Conservation (phyloP, 352 stramenopile genomes). For the Globisporangium parvum region DNA sequence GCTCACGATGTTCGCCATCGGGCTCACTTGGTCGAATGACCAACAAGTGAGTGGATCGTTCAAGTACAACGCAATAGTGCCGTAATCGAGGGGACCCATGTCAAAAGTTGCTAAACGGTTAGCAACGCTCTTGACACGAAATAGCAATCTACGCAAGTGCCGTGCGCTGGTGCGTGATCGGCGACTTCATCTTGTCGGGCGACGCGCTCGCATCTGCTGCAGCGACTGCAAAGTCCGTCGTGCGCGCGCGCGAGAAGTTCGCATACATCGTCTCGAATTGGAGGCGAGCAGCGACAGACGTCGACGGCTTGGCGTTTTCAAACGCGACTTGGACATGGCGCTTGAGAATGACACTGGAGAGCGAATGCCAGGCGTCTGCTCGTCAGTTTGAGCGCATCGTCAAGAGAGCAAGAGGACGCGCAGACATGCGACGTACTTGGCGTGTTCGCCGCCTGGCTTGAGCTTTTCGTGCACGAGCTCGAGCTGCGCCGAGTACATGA, state of each 20-base stretch:
- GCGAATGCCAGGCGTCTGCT: not conserved
- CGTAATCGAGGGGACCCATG: not conserved
- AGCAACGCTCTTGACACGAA: too few species aligned
- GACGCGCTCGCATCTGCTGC: constrained; percentile 36
- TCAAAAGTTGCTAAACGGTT: not conserved
- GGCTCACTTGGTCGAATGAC: not conserved
- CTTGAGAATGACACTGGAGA: constrained; percentile 41
- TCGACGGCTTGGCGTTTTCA: constrained; percentile 61
- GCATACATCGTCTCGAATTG: constrained; percentile 72
- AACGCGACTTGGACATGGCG: constrained; percentile 61
- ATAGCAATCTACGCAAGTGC: constrained; percentile 36
- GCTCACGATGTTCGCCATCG: constrained; percentile 79
- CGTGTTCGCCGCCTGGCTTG: constrained; percentile 51
- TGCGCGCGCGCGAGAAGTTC: constrained; percentile 60
- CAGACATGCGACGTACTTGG: constrained; percentile 23
- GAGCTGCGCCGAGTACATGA: constrained; percentile 93
- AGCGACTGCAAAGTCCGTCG: constrained; percentile 62
- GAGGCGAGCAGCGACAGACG: constrained; percentile 41
- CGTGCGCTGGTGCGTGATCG: constrained; percentile 59
- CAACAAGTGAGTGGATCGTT: not conserved
- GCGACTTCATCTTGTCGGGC: constrained; percentile 45
- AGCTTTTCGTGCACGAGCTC: constrained; percentile 90
- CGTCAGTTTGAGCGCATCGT: too few species aligned
- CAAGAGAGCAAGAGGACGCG: too few species aligned
- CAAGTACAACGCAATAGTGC: not conserved